These are phyloP conservation scores for Globisporangium spinosum DNA, from an alignment of 352 stramenopile genomes.

Conservation along the genomic window DNA sequence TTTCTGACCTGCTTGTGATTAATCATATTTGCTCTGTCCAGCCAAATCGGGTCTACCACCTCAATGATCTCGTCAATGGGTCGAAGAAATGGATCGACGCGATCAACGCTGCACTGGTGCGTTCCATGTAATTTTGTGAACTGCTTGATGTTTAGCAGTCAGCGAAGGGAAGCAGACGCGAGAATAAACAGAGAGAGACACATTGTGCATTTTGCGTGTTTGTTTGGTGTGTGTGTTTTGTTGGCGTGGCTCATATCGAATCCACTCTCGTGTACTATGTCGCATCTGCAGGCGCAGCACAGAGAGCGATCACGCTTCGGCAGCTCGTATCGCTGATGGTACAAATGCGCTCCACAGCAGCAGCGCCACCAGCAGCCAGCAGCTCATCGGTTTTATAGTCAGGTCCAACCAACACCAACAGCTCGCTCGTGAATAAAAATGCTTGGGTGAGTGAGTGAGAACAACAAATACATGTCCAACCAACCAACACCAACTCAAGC, in stretches of 20 bases:
- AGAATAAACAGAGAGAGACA: slow-evolving; percentile 14
- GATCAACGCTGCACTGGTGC: slow-evolving; percentile 81
- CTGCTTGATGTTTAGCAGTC: slow-evolving; percentile 16
- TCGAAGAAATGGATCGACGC: slow-evolving; percentile 90
- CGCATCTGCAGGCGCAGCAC: slow-evolving; percentile 16
- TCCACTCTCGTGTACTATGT: neutral
- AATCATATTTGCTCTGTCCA: slow-evolving; percentile 18
- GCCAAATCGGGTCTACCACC: slow-evolving; percentile 86
- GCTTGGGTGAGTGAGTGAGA: neutral
- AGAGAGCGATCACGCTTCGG: slow-evolving; percentile 17
- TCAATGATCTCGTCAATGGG: slow-evolving; percentile 86
- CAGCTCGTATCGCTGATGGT: slow-evolving; percentile 18
- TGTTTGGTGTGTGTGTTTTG: neutral
- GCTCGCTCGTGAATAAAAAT: slow-evolving; percentile 11
- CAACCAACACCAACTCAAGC: neutral
- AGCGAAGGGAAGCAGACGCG: slow-evolving; percentile 20
- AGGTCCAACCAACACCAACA: slow-evolving; percentile 4
- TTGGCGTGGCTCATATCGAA: slow-evolving; percentile 3
- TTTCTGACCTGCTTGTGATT: neutral
- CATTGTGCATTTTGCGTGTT: neutral
- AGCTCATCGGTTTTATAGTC: slow-evolving; percentile 9
- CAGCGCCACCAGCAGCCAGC: neutral
- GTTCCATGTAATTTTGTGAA: slow-evolving; percentile 35
- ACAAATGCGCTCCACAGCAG: neutral
- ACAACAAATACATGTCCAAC: slow-evolving; percentile 3